Percentiles rank a stretch among this genome's conserved stretches.
Evolutionary conservation across 2,329 filamentous ascomycete genomes (phyloP).

Genomic region (Fusarium pseudocircinatum): DNA sequence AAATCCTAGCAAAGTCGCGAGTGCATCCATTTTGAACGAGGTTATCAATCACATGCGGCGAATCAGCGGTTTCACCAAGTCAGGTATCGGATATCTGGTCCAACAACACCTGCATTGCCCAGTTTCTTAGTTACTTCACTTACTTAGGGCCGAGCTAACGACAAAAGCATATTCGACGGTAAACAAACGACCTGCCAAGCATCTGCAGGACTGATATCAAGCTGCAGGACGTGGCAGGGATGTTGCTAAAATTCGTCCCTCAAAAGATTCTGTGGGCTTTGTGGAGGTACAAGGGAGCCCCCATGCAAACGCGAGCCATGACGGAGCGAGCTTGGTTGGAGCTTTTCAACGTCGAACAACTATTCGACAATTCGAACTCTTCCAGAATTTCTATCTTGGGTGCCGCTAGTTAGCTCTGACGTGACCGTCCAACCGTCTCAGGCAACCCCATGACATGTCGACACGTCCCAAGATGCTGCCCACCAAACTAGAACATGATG

Average conservation of each 20-base stretch:
- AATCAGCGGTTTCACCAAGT: not conserved
- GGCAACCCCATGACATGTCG: slow-evolving; percentile 39
- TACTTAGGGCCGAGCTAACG: slow-evolving; percentile 9
- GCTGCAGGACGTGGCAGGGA: slow-evolving; percentile 25
- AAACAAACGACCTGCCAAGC: slow-evolving; percentile 26
- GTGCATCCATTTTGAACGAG: not conserved
- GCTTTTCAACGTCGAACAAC: slow-evolving; percentile 26
- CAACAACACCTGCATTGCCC: not conserved
- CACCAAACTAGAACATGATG: slow-evolving; percentile 29
- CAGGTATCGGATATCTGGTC: not conserved
- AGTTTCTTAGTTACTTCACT: not conserved
- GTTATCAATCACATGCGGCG: not conserved
- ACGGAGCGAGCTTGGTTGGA: slow-evolving; percentile 34
- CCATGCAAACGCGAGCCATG: slow-evolving; percentile 28
- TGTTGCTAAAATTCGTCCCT: slow-evolving; percentile 10
- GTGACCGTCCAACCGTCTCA: slow-evolving; percentile 35
- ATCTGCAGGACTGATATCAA: slow-evolving; percentile 28
- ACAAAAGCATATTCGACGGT: not conserved
- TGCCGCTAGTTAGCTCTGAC: slow-evolving; percentile 41
- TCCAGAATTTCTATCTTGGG: slow-evolving; percentile 42
- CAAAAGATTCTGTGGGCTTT: slow-evolving; percentile 35
- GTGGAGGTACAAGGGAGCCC: slow-evolving; percentile 36
- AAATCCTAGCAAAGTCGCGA: not conserved
- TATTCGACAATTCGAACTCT: slow-evolving; percentile 47
- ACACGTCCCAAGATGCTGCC: slow-evolving; percentile 19